Evolutionary conservation across 192 early-diverging fungal genomes (phyloP).

Genomic region (Gorgonomyces haynaldii): DNA sequence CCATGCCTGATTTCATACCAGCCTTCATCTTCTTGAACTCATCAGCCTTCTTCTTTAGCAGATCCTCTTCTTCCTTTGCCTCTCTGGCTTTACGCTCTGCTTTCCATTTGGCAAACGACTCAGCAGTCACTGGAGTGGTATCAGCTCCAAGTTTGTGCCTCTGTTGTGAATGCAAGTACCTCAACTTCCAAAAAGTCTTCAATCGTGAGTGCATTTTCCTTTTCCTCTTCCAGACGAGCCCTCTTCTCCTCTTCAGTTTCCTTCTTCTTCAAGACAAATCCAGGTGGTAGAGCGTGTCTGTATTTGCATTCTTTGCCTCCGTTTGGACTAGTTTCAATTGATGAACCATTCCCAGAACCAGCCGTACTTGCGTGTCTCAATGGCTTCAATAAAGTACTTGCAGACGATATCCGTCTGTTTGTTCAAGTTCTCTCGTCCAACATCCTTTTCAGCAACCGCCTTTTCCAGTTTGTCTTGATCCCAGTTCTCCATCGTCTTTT

Average conservation of each 20-base stretch:
- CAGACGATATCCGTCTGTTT: slow-evolving; percentile 96
- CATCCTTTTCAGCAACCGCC: slow-evolving; percentile 74
- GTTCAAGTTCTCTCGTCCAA: slow-evolving; percentile 54
- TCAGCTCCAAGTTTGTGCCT: slow-evolving; percentile 88
- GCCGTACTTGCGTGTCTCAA: slow-evolving; percentile 89
- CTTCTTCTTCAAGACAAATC: slow-evolving; percentile 90
- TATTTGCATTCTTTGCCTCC: slow-evolving; percentile 92
- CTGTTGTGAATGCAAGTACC: slow-evolving; percentile 40
- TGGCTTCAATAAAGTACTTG: slow-evolving; percentile 94
- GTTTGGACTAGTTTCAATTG: slow-evolving; percentile 47
- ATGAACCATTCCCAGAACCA: slow-evolving; percentile 94
- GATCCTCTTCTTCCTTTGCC: slow-evolving; percentile 53
- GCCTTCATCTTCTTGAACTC: slow-evolving; percentile 76
- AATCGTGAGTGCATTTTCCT: slow-evolving; percentile 74
- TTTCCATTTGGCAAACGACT: slow-evolving; percentile 91
- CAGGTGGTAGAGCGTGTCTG: slow-evolving; percentile 89
- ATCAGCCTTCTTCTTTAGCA: slow-evolving; percentile 47
- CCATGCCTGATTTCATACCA: slow-evolving; percentile 80
- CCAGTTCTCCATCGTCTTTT: slow-evolving; percentile 92
- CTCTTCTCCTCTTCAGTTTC: slow-evolving; percentile 61
- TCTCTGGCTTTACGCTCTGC: slow-evolving; percentile 60
- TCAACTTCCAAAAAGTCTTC: slow-evolving; percentile 98
- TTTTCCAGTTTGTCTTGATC: slow-evolving; percentile 83
- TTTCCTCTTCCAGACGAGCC: slow-evolving; percentile 52
- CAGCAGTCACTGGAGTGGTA: slow-evolving; percentile 87